Base-by-base conservation (phyloP, 2,329 filamentous ascomycete genomes). In the Fusarium liriodendri region DNA sequence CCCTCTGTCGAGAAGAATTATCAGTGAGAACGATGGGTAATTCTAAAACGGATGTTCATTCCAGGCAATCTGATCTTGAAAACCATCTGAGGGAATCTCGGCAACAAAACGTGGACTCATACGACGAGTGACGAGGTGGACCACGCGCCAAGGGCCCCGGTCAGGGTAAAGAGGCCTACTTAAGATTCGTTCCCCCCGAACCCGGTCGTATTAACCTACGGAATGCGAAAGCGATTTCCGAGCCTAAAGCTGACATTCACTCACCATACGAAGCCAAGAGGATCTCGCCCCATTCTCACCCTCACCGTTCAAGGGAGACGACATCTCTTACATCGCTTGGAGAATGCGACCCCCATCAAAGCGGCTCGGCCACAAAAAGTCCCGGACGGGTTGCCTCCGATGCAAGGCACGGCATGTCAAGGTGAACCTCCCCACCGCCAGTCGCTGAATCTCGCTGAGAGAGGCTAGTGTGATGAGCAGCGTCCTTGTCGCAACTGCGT, bases 391-490 rank as follows among this genome's bases (percentile, higher is more conserved):
- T 10, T 73, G 71, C 64, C 40, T 67, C 45, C 69, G 69, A 14
- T 73, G 71, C 64, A 73, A 73, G 40, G 60, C 60, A 33, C 66
- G 71, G 3, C 71, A 70, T n/a, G 71, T 73, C 60, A 73, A 73
- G 66, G 71, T 73, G 10, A 38, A 22, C 18, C n/a, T 7, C 16
- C 25, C 25, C 20, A 42, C 13, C 14, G 47, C 18, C 13, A 22
- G 45, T 38, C 35, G 14, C 33, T n/a, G 45, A 42, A 29, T 25
- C 7, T 5, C 16, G 16, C 52, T 70, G 45, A 68, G 25, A 27
- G 25, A 20, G 20, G n/a, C 6, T 61, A 74, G 71, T 74, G 71
- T 35, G 71, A 74, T 11, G 71, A 74, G 35, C 50, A 61, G 55
- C 69, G 69, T 9, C 71, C 71, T 20, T 74, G 71, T 42, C 52